Evolutionary conservation across 306 rosid genomes (phyloP).

Genomic region (Cucumis melo): DNA sequence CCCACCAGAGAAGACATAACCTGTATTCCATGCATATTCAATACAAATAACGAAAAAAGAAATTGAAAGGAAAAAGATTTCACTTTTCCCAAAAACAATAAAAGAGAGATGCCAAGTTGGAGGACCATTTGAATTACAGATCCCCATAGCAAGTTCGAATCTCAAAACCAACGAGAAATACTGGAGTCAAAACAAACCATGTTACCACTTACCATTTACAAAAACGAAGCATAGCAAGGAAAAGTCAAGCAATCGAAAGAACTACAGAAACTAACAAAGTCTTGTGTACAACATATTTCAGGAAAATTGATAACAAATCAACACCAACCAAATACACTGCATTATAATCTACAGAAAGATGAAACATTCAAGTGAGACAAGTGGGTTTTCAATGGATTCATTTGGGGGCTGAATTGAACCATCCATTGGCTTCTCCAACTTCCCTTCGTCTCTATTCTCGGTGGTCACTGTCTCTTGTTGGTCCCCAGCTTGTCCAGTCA

Average conservation of each 20-base stretch:
- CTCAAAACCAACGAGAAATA: constrained; percentile 9
- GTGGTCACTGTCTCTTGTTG: constrained; percentile 5
- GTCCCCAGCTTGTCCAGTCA: constrained; percentile 14
- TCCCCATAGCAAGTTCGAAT: constrained; percentile 16
- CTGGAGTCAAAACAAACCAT: not conserved
- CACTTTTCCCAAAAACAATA: constrained; percentile 14
- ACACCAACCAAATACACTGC: not conserved
- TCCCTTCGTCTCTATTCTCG: constrained; percentile 10
- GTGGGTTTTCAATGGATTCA: constrained; percentile 61
- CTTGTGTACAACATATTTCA: not conserved
- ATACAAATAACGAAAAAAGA: not conserved
- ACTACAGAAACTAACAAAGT: not conserved
- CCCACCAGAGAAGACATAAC: constrained; percentile 1
- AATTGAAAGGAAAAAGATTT: not conserved
- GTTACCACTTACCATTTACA: not conserved
- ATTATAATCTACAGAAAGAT: constrained; percentile 53
- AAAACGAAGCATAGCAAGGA: not conserved
- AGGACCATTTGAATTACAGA: constrained; percentile 19
- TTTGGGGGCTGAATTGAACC: constrained; percentile 12
- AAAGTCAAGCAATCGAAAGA: not conserved
- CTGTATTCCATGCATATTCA: not conserved
- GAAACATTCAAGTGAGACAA: constrained; percentile 79
- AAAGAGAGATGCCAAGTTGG: constrained; percentile 18
- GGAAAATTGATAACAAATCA: not conserved
- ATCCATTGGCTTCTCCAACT: constrained; percentile 16